Evolutionary conservation across 1,284 basidiomycete species (phyloP).

Genomic region (Leccinum fuscescens): DNA sequence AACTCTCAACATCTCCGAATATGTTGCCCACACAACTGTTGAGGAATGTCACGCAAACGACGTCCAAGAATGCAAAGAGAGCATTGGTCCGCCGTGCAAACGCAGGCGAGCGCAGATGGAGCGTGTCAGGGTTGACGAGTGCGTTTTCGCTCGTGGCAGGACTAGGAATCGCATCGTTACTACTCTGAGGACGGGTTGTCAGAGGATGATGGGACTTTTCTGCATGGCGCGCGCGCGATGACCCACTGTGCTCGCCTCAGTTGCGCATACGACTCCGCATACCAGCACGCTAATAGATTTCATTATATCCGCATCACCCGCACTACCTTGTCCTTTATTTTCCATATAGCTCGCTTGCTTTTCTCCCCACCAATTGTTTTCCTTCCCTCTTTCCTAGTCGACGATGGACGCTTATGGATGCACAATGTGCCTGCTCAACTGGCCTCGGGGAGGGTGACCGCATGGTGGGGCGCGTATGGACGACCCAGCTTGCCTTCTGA

Average conservation of each 20-base stretch:
- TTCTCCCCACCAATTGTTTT: neutral
- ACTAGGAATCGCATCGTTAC: slow-evolving; percentile 24
- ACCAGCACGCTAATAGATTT: slow-evolving; percentile 28
- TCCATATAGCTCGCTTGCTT: neutral
- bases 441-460: slow-evolving; percentile 1
- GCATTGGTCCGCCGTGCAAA: slow-evolving; percentile 14
- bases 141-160: slow-evolving; percentile 13
- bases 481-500: slow-evolving; percentile 1
- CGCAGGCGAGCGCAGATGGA: slow-evolving; percentile 29
- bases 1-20: slow-evolving; percentile 34
- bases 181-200: slow-evolving; percentile 22
- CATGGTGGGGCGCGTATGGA: neutral
- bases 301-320: slow-evolving; percentile 13
- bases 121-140: slow-evolving; percentile 10
- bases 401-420: slow-evolving; percentile 27
- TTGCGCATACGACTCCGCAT: slow-evolving; percentile 19
- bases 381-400: slow-evolving; percentile 10
- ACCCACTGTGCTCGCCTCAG: slow-evolving; percentile 5
- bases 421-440: slow-evolving; percentile 14
- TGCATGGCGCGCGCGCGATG: slow-evolving; percentile 1
- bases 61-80: slow-evolving; percentile 2
- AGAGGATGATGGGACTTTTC: neutral
- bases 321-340: slow-evolving; percentile 2
- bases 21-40: slow-evolving; percentile 41
- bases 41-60: slow-evolving; percentile 27